Conservation (phyloP, 192 early-diverging fungal genomes). For the Obelidium mucronatum region DNA sequence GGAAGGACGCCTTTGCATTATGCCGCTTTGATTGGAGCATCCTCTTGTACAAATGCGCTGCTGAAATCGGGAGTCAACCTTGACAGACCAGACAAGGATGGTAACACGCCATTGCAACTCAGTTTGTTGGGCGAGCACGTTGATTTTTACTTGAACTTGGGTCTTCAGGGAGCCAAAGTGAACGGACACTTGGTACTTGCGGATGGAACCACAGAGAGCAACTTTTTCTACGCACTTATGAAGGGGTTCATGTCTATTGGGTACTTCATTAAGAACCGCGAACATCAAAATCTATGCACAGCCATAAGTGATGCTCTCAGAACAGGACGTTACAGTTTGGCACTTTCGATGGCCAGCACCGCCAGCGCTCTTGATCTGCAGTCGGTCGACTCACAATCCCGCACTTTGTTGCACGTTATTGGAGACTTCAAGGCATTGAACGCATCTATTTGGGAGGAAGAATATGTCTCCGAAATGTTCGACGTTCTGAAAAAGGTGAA, state of each 20-base stretch:
- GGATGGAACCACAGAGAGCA: conserved; percentile 35
- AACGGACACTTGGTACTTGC: conserved; percentile 36
- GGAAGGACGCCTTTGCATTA: conserved; percentile 65
- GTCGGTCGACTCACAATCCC: background rate
- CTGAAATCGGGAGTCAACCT: conserved; percentile 37
- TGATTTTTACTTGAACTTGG: conserved; percentile 59
- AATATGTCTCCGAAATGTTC: conserved; percentile 49
- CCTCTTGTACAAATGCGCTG: conserved; percentile 54
- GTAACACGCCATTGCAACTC: conserved; percentile 56
- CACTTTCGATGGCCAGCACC: conserved; percentile 43
- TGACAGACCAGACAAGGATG: conserved; percentile 39
- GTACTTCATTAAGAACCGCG: conserved; percentile 58
- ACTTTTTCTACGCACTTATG: conserved; percentile 47
- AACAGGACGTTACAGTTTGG: conserved; percentile 59
- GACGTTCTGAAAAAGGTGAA: conserved; percentile 24
- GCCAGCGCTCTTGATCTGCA: conserved; percentile 19
- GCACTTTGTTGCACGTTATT: conserved; percentile 54
- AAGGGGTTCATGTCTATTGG: conserved; percentile 54
- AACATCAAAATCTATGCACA: conserved; percentile 38
- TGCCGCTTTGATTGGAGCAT: conserved; percentile 57
- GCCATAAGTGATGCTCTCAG: conserved; percentile 47
- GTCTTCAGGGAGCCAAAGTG: conserved; percentile 45
- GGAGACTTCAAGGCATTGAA: conserved; percentile 45
- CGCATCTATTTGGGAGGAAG: conserved; percentile 46
- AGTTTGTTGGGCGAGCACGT: conserved; percentile 48